phyloP scores from a whole-genome alignment of 2,329 filamentous ascomycete species.

The Cladophialophora psammophila region DNA sequence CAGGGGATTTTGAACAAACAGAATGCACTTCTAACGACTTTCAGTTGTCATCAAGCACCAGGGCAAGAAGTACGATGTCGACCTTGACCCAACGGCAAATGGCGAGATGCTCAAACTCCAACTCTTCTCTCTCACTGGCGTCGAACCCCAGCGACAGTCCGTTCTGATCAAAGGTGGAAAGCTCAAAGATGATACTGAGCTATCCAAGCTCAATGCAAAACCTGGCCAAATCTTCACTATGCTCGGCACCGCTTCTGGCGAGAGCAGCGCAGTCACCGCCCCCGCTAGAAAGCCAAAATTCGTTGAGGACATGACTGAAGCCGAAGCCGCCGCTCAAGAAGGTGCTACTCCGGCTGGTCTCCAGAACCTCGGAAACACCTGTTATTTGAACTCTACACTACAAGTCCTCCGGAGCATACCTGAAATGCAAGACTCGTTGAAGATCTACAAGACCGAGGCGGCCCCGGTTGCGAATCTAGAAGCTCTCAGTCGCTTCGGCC shows the following conservation, averaged over 20 bases:
- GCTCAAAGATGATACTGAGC: constrained; percentile 91
- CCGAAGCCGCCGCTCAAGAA: constrained; percentile 81
- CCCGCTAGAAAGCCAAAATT: constrained; percentile 80
- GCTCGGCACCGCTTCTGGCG: constrained; percentile 81
- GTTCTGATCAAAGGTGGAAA: constrained; percentile 92
- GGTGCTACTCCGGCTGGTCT: constrained; percentile 88
- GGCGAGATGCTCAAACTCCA: constrained; percentile 97
- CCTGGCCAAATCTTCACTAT: constrained; percentile 89
- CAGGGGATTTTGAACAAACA: not conserved
- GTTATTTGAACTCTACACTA: constrained; percentile 97
- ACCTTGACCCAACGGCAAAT: constrained; percentile 81
- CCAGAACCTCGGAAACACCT: constrained; percentile 94
- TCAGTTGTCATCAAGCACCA: constrained; percentile 92
- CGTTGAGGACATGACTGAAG: constrained; percentile 96
- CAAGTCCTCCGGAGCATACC: constrained; percentile 88
- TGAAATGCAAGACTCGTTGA: constrained; percentile 82
- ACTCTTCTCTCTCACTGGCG: constrained; percentile 91
- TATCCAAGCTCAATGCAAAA: constrained; percentile 85
- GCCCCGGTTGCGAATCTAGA: constrained; percentile 47
- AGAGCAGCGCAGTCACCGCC: constrained; percentile 65
- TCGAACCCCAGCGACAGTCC: constrained; percentile 96
- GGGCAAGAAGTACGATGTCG: constrained; percentile 93
- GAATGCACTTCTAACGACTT: constrained; percentile 26
- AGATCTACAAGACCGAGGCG: constrained; percentile 62
- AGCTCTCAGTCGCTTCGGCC: constrained; percentile 61